phyloP scores from a whole-genome alignment of 345 rosid species.

The Salix dunnii region DNA sequence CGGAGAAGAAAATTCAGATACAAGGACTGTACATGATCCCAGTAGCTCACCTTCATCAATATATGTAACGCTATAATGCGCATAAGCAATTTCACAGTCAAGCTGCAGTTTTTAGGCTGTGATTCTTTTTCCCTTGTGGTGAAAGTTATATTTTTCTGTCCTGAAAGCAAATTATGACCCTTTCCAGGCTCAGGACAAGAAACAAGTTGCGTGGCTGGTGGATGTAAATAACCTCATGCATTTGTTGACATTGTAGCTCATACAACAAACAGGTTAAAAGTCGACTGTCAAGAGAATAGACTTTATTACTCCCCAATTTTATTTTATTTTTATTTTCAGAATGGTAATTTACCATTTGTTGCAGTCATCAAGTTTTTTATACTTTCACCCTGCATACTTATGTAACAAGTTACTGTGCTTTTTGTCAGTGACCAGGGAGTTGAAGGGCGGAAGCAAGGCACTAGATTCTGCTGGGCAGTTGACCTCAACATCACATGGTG shows the following conservation, averaged over 20 bases:
- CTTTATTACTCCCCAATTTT: too few species aligned
- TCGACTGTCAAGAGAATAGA: too few species aligned
- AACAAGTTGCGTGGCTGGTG: neutral
- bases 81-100: neutral
- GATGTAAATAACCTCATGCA: too few species aligned
- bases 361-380: too few species aligned
- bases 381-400: neutral
- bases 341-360: too few species aligned
- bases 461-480: neutral
- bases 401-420: neutral
- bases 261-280: too few species aligned
- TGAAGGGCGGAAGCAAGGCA: neutral
- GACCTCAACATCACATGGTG: constrained; percentile 1
- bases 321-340: too few species aligned
- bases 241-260: too few species aligned
- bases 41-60: neutral
- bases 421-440: neutral
- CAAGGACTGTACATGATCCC: constrained; percentile 1
- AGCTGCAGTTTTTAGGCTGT: neutral
- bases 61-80: neutral
- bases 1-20: neutral
- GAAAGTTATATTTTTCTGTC: neutral
- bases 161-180: neutral
- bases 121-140: neutral
- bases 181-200: neutral